Evolutionary conservation across 768 basidiomycete genomes (phyloP), one percentile per base, ranked within the genome.

Genomic region (Boletus edulis): DNA sequence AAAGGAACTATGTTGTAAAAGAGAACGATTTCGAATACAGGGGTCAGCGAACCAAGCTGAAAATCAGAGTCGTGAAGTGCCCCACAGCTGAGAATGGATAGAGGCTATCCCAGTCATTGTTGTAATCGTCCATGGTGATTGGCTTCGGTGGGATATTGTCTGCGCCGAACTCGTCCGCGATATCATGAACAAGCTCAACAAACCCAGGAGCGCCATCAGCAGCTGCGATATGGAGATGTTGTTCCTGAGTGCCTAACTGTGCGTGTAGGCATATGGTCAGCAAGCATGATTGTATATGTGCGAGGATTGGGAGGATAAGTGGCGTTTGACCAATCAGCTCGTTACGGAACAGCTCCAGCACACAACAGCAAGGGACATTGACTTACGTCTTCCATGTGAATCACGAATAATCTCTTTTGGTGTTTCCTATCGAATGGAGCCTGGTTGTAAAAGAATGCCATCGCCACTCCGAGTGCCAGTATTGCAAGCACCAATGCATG

Each of bases 121-220:
- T 94, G 65, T 85, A 79, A 54, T 90, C 85, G 56, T 89, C 79
- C 81, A 93, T 86, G 3, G 76, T 66, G 8, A 87, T 78, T 0
- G 78, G 73, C 2, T 69, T 67, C 0, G 83, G 75, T 24, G 67
- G 67, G 17, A 65, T 60, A 13, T 72, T 76, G 9, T 71, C 64
- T 2, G 65, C 68, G n/a, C 83, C 83, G 63, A 94, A 90, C 49
- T 79, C 68, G 18, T 69, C 60, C 2, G 85, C 83, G 6, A 96
- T 82, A 15, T 79, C 77, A 4, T 74, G 57, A 5, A 88, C 86
- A 1, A 98, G 74, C 2, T 69, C 62, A 7, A 80, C 73, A 54
- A 90, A 86, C 10, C 90, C 89, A 7, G 91, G 89, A 2, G 91
- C 89, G 5, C 85, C 81, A 64, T 98, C 94, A 5, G 93, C 86